Evolutionary conservation across 2,329 filamentous ascomycete genomes (phyloP), one percentile per base, ranked within the genome.

Genomic region (Cryphonectria radicalis): DNA sequence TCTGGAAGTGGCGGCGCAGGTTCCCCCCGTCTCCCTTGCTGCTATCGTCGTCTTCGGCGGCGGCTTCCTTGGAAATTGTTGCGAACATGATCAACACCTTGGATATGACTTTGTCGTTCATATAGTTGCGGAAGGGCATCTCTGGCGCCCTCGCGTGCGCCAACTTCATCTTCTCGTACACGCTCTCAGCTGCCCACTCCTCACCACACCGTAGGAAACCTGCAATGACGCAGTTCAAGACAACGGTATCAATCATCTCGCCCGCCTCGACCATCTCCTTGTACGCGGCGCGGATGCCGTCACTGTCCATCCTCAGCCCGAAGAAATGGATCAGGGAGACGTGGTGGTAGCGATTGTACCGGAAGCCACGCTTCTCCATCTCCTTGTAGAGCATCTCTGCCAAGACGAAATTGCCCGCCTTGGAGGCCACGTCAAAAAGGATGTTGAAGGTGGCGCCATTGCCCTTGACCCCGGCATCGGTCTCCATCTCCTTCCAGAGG

Each of bases 401-500:
- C 32, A 98, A 88, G 0, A 85, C 84, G 75, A 92, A 97, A 77
- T 97, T 96, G 55, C 93, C 92, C 0, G 93, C 90, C 80, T 96
- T 97, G 75, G 93, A 89, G 0, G 96, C 94, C 14, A 94, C 88
- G 77, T 98, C 93, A 76, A 97, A 98, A 17, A 99, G 86, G 63
- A 98, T 92, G 78, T 96, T 97, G 81, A 99, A 97, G 0, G 95
- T 97, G n/a, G 94, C 91, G 65, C 89, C 86, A 75, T 92, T 92
- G 50, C 88, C 91, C 75, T 83, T 82, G 19, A 94, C 80, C 0
- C 88, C 87, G 1, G 90, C 90, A 5, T 89, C 83, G 63, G 88
- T 86, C 80, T 99, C 96, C 94, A 98, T 98, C 76, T 96, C 90
- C 74, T 89, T 90, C 95, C 95, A 99, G 35, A 97, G 81, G 64